Conservation (phyloP, 2,329 filamentous ascomycete species). For the Botrytis deweyae region DNA sequence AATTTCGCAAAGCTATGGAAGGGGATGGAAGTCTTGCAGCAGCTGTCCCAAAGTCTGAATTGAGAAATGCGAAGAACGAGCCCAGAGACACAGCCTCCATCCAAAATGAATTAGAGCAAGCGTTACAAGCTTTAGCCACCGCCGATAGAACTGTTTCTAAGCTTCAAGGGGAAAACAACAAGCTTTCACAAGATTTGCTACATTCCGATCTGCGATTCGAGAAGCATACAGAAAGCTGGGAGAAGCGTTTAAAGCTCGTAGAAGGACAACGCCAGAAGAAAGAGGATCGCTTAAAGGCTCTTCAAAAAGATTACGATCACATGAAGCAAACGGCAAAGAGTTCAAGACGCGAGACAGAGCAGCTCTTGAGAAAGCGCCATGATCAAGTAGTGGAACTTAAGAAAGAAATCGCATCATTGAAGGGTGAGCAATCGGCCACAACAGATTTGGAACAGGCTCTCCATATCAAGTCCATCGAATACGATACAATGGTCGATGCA, state of each 20-base stretch:
- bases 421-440: slow-evolving; percentile 33
- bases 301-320: slow-evolving; percentile 53
- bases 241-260: slow-evolving; percentile 45
- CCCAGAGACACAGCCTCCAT: slow-evolving; percentile 52
- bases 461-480: slow-evolving; percentile 27
- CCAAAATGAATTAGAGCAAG: slow-evolving; percentile 52
- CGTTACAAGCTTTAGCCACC: slow-evolving; percentile 51
- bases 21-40: slow-evolving; percentile 38
- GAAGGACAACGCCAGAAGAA: slow-evolving; percentile 48
- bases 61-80: slow-evolving; percentile 53
- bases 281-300: slow-evolving; percentile 50
- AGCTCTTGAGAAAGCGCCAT: slow-evolving; percentile 56
- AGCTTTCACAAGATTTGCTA: slow-evolving; percentile 35
- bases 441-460: slow-evolving; percentile 28
- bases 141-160: slow-evolving; percentile 42
- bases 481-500: slow-evolving; percentile 28
- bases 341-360: slow-evolving; percentile 54
- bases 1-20: slow-evolving; percentile 55
- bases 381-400: slow-evolving; percentile 56
- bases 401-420: slow-evolving; percentile 51
- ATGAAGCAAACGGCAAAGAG: slow-evolving; percentile 55
- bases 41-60: slow-evolving; percentile 51
- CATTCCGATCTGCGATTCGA: slow-evolving; percentile 35
- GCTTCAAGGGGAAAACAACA: slow-evolving; percentile 38
- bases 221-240: slow-evolving; percentile 37